A percentile compares a stretch with the other conserved stretches of the same genome.
phyloP scores from a whole-genome alignment of 2,329 filamentous ascomycete genomes.

The Sclerotinia glacialis region DNA sequence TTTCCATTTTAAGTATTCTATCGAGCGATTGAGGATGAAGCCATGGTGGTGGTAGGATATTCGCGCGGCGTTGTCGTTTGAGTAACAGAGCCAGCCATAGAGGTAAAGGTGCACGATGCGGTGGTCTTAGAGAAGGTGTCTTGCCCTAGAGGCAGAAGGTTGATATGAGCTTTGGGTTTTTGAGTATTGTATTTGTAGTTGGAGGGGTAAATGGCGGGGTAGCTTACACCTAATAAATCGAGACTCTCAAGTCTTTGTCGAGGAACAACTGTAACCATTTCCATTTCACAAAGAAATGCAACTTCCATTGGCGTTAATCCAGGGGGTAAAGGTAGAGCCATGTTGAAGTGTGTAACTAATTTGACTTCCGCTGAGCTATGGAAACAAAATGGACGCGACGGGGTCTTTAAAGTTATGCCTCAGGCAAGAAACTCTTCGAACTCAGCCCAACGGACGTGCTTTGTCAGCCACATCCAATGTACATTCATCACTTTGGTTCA shows the following conservation, averaged over 20 bases:
- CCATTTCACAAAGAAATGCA: slow-evolving; percentile 96
- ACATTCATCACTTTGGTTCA: too few relatives aligned
- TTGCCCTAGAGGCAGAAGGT: slow-evolving; percentile 58
- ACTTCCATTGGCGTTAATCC: slow-evolving; percentile 82
- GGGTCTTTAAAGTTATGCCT: neutral
- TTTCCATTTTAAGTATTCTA: slow-evolving; percentile 78
- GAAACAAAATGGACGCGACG: neutral
- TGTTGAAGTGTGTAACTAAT: slow-evolving; percentile 23
- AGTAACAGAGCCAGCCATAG: slow-evolving; percentile 94
- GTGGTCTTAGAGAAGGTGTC: slow-evolving; percentile 73
- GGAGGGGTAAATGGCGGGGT: slow-evolving; percentile 31
- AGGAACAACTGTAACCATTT: slow-evolving; percentile 87
- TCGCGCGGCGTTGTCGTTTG: slow-evolving; percentile 89
- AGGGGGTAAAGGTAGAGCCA: slow-evolving; percentile 39
- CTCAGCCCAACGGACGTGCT: neutral
- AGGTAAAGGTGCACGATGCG: slow-evolving; percentile 74
- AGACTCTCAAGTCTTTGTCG: slow-evolving; percentile 86
- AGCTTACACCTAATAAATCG: slow-evolving; percentile 75
- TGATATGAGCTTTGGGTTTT: slow-evolving; percentile 39
- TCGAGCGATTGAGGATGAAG: slow-evolving; percentile 72
- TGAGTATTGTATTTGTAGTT: slow-evolving; percentile 19
- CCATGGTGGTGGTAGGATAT: slow-evolving; percentile 90
- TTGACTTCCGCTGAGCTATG: neutral
- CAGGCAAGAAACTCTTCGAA: neutral
- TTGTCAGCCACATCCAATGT: neutral